A percentile compares a stretch with the other conserved stretches of the same genome.
phyloP scores from a whole-genome alignment of 2,329 filamentous ascomycete genomes.

The Coniochaeta pulveracea region DNA sequence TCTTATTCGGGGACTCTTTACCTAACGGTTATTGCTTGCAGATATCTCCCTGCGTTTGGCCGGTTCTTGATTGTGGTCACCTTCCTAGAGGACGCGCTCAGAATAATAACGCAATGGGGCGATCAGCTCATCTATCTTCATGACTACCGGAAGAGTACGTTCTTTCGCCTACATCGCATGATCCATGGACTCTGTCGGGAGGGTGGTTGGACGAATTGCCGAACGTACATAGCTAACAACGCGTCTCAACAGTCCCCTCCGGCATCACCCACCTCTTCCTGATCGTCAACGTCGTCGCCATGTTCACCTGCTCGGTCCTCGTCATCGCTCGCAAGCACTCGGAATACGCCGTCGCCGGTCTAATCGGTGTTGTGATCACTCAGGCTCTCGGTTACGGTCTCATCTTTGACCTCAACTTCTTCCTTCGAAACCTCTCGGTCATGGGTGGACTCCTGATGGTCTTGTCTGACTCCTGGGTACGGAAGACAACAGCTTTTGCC shows the following conservation, averaged over 20 bases:
- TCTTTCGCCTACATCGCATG: conserved; percentile 3
- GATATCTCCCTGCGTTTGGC: conserved; percentile 88
- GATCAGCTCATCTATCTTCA: conserved; percentile 90
- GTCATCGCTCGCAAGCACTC: conserved; percentile 90
- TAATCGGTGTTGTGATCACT: conserved; percentile 81
- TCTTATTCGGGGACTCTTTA: conserved; percentile 1
- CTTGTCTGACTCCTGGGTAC: conserved; percentile 92
- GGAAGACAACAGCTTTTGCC: conserved; percentile 93
- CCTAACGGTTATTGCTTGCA: conserved; percentile 29
- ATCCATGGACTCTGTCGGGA: too few relatives aligned
- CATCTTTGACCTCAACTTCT: conserved; percentile 99
- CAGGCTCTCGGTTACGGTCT: conserved; percentile 95
- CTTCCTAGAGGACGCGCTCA: conserved; percentile 90
- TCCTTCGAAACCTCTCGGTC: conserved; percentile 95
- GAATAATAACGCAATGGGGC: conserved; percentile 94
- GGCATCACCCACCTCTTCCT: conserved; percentile 91
- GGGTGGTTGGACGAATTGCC: too few relatives aligned
- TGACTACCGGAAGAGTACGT: conserved; percentile 86
- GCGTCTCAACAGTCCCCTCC: conserved; percentile 53
- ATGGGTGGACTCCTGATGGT: conserved; percentile 98
- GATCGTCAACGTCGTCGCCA: conserved; percentile 77
- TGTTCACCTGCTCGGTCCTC: conserved; percentile 69
- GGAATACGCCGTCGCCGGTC: conserved; percentile 82
- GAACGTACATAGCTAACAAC: conserved; percentile 10
- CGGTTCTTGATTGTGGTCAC: conserved; percentile 97